Base-by-base conservation (phyloP, 1,284 basidiomycete species). In the Cerioporus squamosus region DNA sequence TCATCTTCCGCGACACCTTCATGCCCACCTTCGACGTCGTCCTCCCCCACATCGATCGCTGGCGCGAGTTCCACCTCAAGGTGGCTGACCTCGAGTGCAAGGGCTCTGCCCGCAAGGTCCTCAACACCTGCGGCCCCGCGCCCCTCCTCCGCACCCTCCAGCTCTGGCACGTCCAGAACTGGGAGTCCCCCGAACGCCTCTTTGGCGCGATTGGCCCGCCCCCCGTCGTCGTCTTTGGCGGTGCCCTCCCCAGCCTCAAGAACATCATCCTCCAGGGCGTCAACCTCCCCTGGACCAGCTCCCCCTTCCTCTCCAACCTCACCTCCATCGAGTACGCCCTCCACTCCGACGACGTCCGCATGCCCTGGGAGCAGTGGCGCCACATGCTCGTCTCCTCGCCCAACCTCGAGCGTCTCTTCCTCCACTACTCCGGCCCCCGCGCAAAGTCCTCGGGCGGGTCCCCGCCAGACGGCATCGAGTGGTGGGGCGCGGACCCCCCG, bases 111-210 rank as follows among this genome's bases (percentile, higher is more conserved):
- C 79, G 84, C 44, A 69, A 75, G n/a, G 74, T 77, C 62, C 74
- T 85, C 31, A 76, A 76, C 58, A 74, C 70, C 12, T 84, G 82
- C 63, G 80, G 79, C 6, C 72, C 79, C 39, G 84, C 82, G 1
- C 81, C 80, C 31, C 69, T 70, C 47, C 79, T 87, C 52, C 78
- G 83, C 68, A 82, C 80, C 5, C 77, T 86, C 43, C 83, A 86
- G 70, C 75, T 87, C 10, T 87, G 85, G 71, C 85, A 86, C 69
- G 84, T 86, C 63, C 81, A 86, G 65, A 77, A 84, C 63, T 87
- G 79, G 69, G 68, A 72, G 36, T 79, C 74, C n/a, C 67, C 79
- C 0, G 78, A 82, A 59, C 63, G 65, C 38, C 62, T 68, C 55
- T 80, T 78, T 66, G 70, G 79, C 51, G 81, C 82, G 12, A 86